phyloP scores from a whole-genome alignment of 2,329 filamentous ascomycete species.

The Claviceps spartinae region DNA sequence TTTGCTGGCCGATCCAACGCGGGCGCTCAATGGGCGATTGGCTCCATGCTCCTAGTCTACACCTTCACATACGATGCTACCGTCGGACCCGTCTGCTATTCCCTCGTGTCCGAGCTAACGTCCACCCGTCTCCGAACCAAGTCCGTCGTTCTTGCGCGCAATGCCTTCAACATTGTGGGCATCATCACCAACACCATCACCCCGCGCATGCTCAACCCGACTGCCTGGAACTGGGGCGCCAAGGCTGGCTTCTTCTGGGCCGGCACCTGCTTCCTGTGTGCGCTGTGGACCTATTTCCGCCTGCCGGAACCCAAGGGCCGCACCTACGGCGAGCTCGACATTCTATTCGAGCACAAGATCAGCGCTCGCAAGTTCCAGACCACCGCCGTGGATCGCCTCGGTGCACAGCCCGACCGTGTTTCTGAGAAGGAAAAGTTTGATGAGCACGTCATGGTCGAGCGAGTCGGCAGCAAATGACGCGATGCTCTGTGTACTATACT shows the following conservation, averaged over 20 bases:
- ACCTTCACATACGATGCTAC: constrained; percentile 28
- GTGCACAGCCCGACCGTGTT: constrained; percentile 7
- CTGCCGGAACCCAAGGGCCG: constrained; percentile 41
- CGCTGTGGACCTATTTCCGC: constrained; percentile 37
- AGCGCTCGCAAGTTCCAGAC: constrained; percentile 28
- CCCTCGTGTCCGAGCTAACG: constrained; percentile 49
- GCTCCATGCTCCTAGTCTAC: constrained; percentile 30
- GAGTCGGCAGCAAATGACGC: constrained; percentile 3
- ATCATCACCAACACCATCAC: constrained; percentile 33
- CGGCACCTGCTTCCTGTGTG: constrained; percentile 28
- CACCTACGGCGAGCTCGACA: constrained; percentile 41
- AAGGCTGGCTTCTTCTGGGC: constrained; percentile 34
- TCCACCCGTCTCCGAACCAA: constrained; percentile 33
- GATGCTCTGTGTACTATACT: no score
- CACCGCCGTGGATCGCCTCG: constrained; percentile 17
- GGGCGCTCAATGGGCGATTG: constrained; percentile 33
- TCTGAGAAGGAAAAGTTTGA: constrained; percentile 11
- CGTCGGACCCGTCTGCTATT: constrained; percentile 57
- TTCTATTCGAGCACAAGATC: constrained; percentile 34
- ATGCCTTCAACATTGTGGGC: constrained; percentile 33
- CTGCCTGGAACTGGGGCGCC: constrained; percentile 33
- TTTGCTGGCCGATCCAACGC: constrained; percentile 30
- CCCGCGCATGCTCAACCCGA: constrained; percentile 33
- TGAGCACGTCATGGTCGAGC: constrained; percentile 8
- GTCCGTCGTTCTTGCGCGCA: constrained; percentile 31